phyloP scores from a whole-genome alignment of 2,329 filamentous ascomycete species.

The Colletotrichum higginsianum region DNA sequence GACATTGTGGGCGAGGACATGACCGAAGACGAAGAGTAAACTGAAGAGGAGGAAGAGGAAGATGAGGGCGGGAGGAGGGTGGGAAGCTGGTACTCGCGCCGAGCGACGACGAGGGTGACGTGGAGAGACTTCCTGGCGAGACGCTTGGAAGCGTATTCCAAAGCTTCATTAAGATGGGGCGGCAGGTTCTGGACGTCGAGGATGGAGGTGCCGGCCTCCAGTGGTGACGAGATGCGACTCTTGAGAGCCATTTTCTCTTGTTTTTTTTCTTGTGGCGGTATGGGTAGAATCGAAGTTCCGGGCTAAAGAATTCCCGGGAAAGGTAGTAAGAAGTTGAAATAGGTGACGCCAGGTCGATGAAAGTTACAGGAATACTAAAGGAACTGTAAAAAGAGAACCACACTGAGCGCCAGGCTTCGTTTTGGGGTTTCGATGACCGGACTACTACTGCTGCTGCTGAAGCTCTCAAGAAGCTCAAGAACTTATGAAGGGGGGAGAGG shows the following conservation, averaged over 20 bases:
- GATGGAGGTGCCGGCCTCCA: constrained; percentile 74
- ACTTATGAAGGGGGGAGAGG: background rate
- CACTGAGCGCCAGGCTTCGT: constrained; percentile 37
- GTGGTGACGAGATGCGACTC: constrained; percentile 72
- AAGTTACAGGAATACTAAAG: constrained; percentile 11
- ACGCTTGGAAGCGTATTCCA: constrained; percentile 71
- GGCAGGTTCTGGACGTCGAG: constrained; percentile 72
- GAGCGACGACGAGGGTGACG: constrained; percentile 71
- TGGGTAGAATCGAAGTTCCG: constrained; percentile 26
- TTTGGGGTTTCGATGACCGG: constrained; percentile 23
- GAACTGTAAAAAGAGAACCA: constrained; percentile 9
- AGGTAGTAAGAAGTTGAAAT: background rate
- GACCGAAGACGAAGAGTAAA: constrained; percentile 44
- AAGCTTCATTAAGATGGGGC: constrained; percentile 65
- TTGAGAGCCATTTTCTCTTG: constrained; percentile 62
- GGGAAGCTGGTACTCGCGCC: constrained; percentile 71
- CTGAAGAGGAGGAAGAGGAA: constrained; percentile 46
- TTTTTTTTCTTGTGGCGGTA: constrained; percentile 43
- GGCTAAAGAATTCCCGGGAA: background rate
- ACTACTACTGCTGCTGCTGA: constrained; percentile 30
- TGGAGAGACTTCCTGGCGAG: constrained; percentile 70
- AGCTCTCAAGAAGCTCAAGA: constrained; percentile 5
- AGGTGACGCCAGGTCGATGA: constrained; percentile 21
- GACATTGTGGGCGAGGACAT: constrained; percentile 51
- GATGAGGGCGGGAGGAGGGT: constrained; percentile 47